Conservation (phyloP, 2,329 filamentous ascomycete genomes). For the Alternaria brassicae region DNA sequence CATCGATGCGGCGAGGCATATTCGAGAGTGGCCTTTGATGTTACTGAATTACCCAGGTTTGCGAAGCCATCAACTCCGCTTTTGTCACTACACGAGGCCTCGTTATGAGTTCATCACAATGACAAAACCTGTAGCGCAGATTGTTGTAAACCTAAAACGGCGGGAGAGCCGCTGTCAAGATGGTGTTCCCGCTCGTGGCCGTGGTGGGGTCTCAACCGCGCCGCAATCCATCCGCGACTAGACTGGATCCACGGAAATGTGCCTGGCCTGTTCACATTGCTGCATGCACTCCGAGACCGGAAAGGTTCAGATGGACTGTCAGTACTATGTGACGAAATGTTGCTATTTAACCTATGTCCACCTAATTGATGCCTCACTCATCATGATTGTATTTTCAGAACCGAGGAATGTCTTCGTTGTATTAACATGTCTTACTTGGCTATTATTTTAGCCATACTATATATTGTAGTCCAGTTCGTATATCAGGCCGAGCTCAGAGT, state of each 20-base stretch:
- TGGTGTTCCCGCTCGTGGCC: background rate
- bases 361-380: background rate
- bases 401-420: background rate
- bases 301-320: background rate
- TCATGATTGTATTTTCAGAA: background rate
- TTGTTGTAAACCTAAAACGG: background rate
- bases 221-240: background rate
- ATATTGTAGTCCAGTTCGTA: background rate
- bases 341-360: background rate
- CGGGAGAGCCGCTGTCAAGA: background rate
- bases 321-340: background rate
- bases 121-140: background rate
- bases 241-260: background rate
- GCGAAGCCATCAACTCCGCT: background rate
- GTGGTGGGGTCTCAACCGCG: constrained; percentile 1
- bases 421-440: background rate
- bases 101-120: rapidly evolving
- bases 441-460: background rate
- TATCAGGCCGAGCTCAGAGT: no score
- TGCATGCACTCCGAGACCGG: background rate
- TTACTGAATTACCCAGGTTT: background rate
- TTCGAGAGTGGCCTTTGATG: background rate
- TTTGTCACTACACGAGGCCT: rapidly evolving
- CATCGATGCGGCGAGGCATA: background rate
- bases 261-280: background rate